A percentile compares a stretch with the other conserved stretches of the same genome.
Conservation (phyloP, 139 green algal species). For the Picochlorum sp. region DNA sequence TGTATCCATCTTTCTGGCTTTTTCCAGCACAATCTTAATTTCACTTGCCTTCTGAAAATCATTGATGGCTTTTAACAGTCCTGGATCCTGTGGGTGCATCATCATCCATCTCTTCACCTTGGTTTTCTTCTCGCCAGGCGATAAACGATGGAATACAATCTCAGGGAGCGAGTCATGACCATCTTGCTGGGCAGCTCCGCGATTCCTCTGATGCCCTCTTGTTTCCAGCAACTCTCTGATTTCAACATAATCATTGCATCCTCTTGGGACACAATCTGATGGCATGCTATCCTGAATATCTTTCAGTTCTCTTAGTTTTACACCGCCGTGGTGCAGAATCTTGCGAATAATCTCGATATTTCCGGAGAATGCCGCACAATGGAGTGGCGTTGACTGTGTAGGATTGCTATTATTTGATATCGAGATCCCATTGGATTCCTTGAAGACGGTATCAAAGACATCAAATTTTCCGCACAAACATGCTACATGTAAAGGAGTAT, state of each 20-base stretch:
- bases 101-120: not conserved
- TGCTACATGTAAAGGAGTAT: conserved; percentile 4
- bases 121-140: too few relatives aligned
- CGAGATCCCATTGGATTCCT: not conserved
- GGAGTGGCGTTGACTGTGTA: conserved; percentile 1
- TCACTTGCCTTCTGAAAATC: not conserved
- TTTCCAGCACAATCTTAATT: not conserved
- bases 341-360: not conserved
- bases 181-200: too few relatives aligned
- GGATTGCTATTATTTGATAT: conserved; percentile 1
- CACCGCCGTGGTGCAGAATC: conserved; percentile 3
- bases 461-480: not conserved
- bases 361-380: conserved; percentile 7
- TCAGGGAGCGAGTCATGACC: too few relatives aligned
- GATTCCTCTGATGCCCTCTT: too few relatives aligned
- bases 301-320: not conserved
- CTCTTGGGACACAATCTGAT: not conserved
- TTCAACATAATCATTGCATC: too few relatives aligned
- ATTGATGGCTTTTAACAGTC: not conserved
- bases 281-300: not conserved
- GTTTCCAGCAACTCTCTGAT: too few relatives aligned
- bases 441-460: not conserved
- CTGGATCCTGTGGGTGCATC: not conserved
- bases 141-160: too few relatives aligned
- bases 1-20: not conserved